phyloP scores from a whole-genome alignment of 2,329 filamentous ascomycete genomes.

The Fusarium xylarioides region DNA sequence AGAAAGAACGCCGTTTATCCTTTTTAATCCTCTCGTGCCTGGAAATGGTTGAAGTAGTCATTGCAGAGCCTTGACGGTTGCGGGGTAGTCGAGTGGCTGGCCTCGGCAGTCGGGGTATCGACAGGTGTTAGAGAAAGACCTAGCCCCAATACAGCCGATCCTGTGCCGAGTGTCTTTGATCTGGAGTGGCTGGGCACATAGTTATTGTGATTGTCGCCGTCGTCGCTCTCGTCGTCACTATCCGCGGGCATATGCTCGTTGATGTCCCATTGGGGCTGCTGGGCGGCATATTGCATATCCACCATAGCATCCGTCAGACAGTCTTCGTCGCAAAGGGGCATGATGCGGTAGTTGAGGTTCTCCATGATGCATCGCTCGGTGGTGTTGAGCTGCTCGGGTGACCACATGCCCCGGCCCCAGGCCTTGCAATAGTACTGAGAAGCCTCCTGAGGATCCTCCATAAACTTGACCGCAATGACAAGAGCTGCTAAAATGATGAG shows the following conservation, averaged over 20 bases:
- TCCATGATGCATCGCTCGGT: constrained; percentile 73
- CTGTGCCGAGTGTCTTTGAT: constrained; percentile 48
- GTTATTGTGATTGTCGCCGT: constrained; percentile 23
- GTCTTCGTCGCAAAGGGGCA: constrained; percentile 66
- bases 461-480: constrained; percentile 72
- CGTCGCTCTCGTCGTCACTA: constrained; percentile 42
- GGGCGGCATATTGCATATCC: constrained; percentile 70
- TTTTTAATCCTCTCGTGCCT: constrained; percentile 29
- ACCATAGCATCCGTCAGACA: constrained; percentile 67
- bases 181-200: constrained; percentile 47
- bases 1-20: constrained; percentile 33
- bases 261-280: constrained; percentile 42
- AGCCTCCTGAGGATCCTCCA: constrained; percentile 65
- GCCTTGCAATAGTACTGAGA: constrained; percentile 61
- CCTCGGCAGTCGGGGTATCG: constrained; percentile 36
- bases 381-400: constrained; percentile 68
- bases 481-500: constrained; percentile 70
- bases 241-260: constrained; percentile 45
- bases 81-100: constrained; percentile 24
- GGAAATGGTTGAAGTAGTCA: constrained; percentile 41
- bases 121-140: constrained; percentile 42
- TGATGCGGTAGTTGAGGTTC: constrained; percentile 69
- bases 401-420: constrained; percentile 68
- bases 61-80: constrained; percentile 29
- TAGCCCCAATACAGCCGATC: constrained; percentile 35